phyloP scores from a whole-genome alignment of 768 basidiomycete species.

The Fomitopsis pulvina region DNA sequence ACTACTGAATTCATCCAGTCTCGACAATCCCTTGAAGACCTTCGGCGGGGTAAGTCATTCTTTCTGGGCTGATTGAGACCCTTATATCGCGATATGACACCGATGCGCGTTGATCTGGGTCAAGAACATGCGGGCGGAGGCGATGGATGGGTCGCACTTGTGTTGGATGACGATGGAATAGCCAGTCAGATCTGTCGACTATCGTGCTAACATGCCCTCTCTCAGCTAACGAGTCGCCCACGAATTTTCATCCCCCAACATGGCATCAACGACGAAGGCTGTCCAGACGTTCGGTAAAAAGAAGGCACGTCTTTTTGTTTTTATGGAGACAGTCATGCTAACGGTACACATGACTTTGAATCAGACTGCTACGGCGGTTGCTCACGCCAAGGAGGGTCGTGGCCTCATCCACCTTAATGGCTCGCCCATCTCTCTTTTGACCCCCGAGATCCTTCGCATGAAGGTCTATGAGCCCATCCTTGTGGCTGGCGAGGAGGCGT shows the following conservation, averaged over 20 bases:
- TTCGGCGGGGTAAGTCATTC: slow-evolving; percentile 34
- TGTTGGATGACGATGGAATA: slow-evolving; percentile 31
- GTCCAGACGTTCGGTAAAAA: slow-evolving; percentile 99
- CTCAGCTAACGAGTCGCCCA: slow-evolving; percentile 10
- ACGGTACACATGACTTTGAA: slow-evolving; percentile 1
- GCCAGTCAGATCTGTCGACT: slow-evolving; percentile 14
- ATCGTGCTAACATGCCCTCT: background rate
- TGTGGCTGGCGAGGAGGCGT: slow-evolving; percentile 86
- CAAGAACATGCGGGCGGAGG: slow-evolving; percentile 8
- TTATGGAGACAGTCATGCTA: background rate
- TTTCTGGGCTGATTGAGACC: too few species aligned
- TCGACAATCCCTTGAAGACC: slow-evolving; percentile 19
- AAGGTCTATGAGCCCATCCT: slow-evolving; percentile 98
- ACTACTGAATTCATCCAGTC: background rate
- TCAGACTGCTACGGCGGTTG: slow-evolving; percentile 97
- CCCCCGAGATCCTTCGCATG: slow-evolving; percentile 92
- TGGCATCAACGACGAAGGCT: slow-evolving; percentile 76
- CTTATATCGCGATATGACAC: too few species aligned
- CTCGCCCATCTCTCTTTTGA: slow-evolving; percentile 91
- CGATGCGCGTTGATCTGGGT: background rate
- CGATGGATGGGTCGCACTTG: slow-evolving; percentile 33
- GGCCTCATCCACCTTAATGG: slow-evolving; percentile 97
- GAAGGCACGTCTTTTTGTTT: slow-evolving; percentile 84
- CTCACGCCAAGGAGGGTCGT: slow-evolving; percentile 93
- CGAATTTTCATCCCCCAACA: slow-evolving; percentile 32